Conservation (phyloP, 2,329 filamentous ascomycete species). For the Sclerotinia subarctica region DNA sequence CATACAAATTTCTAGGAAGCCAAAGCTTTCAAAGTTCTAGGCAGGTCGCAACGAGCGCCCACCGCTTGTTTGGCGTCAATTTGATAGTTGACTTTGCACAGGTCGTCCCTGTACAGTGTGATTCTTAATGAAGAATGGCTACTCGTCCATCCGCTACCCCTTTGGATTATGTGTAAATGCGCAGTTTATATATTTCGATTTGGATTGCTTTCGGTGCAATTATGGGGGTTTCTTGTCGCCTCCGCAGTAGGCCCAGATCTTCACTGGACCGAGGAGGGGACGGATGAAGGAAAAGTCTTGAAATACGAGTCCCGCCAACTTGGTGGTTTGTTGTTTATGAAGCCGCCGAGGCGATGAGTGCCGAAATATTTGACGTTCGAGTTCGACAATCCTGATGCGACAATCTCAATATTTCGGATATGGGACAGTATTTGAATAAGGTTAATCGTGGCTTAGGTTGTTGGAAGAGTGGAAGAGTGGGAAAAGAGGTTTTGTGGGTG, state of each 20-base stretch:
- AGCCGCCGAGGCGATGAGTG: constrained; percentile 36
- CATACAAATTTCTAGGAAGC: constrained; percentile 19
- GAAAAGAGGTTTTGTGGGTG: not conserved
- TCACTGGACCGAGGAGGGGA: constrained; percentile 82
- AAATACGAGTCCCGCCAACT: constrained; percentile 85
- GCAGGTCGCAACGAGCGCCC: constrained; percentile 54
- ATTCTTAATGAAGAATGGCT: constrained; percentile 19
- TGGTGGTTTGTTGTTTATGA: constrained; percentile 57
- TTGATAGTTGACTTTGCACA: constrained; percentile 44
- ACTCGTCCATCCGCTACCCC: constrained; percentile 29
- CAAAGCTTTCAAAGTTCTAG: constrained; percentile 33
- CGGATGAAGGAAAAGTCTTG: constrained; percentile 70
- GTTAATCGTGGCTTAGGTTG: constrained; percentile 4
- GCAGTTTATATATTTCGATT: constrained; percentile 22
- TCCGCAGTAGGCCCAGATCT: constrained; percentile 92
- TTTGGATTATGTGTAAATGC: constrained; percentile 14
- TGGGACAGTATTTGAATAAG: constrained; percentile 7
- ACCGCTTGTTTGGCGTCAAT: constrained; percentile 49
- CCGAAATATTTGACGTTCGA: not conserved
- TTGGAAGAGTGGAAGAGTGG: not conserved
- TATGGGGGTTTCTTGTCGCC: constrained; percentile 98
- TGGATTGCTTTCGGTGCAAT: constrained; percentile 49
- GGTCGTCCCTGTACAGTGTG: constrained; percentile 38
- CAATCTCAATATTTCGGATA: not conserved
- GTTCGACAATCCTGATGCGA: not conserved